Conservation (phyloP, 2,329 filamentous ascomycete species). For the Arthrocladium fulminans region DNA sequence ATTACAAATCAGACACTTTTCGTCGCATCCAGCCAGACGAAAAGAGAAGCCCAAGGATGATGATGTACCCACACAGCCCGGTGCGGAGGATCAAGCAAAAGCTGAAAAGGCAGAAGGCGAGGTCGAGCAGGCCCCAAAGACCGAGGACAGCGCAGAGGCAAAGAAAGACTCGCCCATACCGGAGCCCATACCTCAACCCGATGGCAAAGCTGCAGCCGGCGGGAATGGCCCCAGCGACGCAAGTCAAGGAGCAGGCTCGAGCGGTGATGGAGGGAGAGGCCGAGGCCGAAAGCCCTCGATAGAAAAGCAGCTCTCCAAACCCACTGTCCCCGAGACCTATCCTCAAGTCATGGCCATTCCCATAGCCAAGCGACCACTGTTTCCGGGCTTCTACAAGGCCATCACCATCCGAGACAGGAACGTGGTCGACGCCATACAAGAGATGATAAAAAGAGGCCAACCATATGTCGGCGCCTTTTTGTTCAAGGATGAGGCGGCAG, state of each 20-base stretch:
- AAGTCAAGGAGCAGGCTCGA: conserved; percentile 29
- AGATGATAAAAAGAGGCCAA: conserved; percentile 94
- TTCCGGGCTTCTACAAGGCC: conserved; percentile 97
- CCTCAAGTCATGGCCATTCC: conserved; percentile 96
- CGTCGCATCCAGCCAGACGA: conserved; percentile 39
- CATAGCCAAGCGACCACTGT: conserved; percentile 84
- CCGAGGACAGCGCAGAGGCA: conserved; percentile 28
- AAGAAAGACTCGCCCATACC: conserved; percentile 41
- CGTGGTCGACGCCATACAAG: conserved; percentile 83
- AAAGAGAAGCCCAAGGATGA: conserved; percentile 49
- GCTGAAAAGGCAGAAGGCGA: conserved; percentile 39
- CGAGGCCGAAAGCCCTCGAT: conserved; percentile 58
- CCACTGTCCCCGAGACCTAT: conserved; percentile 85
- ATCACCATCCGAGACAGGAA: conserved; percentile 92
- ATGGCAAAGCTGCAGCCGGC: conserved; percentile 34
- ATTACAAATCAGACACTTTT: conserved; percentile 33
- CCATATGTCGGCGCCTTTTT: conserved; percentile 95
- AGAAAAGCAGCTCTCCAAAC: conserved; percentile 77
- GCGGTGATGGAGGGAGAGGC: conserved; percentile 52
- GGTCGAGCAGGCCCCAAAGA: conserved; percentile 27
- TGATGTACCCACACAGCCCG: conserved; percentile 28
- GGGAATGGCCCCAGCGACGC: conserved; percentile 39
- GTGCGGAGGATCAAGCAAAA: conserved; percentile 36
- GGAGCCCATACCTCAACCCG: conserved; percentile 30
- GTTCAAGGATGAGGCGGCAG: conserved; percentile 90